These are phyloP conservation scores for Tricholomella constricta DNA, from an alignment of 768 basidiomycete species.

Conservation along the genomic window DNA sequence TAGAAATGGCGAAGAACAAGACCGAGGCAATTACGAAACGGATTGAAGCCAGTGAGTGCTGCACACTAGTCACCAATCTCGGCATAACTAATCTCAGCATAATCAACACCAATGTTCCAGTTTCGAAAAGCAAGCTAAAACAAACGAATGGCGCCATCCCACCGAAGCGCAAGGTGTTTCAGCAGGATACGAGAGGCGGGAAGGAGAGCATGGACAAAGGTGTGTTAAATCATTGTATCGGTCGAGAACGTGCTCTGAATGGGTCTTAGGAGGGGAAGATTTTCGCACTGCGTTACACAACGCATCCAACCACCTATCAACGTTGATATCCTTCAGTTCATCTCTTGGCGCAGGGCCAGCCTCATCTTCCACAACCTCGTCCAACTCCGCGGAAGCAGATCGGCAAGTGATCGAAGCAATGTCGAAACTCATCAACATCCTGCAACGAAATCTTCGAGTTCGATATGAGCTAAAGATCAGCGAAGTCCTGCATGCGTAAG, in stretches of 20 bases:
- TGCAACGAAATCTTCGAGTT: conserved; percentile 74
- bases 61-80: neutral
- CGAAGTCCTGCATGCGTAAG: conserved; percentile 79
- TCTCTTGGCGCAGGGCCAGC: conserved; percentile 31
- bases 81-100: neutral
- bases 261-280: conserved; percentile 54
- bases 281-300: conserved; percentile 72
- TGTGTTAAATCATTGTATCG: conserved; percentile 14
- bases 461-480: conserved; percentile 71
- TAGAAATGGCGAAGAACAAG: conserved; percentile 72
- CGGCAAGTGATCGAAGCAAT: conserved; percentile 63
- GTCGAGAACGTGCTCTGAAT: neutral
- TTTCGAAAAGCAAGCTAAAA: conserved; percentile 29
- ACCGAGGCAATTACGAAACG: conserved; percentile 66
- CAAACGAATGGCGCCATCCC: conserved; percentile 18
- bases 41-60: conserved; percentile 53
- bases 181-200: conserved; percentile 13
- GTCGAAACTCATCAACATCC: conserved; percentile 60
- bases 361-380: conserved; percentile 39
- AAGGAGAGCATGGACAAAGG: conserved; percentile 42
- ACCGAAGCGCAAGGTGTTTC: conserved; percentile 20
- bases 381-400: conserved; percentile 46
- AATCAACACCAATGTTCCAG: conserved; percentile 23
- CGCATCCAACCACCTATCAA: conserved; percentile 59
- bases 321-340: conserved; percentile 48